These are phyloP conservation scores for Lepidium didymum DNA, from an alignment of 345 rosid genomes.

Conservation along the genomic window DNA sequence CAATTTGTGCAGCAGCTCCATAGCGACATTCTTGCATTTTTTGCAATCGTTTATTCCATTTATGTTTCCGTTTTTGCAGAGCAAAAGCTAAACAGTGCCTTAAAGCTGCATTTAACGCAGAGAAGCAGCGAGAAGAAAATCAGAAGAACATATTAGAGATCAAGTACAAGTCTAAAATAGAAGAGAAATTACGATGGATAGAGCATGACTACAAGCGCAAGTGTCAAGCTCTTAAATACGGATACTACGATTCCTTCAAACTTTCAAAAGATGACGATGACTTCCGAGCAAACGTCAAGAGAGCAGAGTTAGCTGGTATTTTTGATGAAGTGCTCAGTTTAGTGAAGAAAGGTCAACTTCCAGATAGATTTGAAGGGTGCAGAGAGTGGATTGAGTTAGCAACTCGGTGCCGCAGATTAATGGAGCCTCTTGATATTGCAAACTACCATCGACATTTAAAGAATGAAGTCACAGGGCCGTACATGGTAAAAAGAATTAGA, in stretches of 20 bases:
- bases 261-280: conserved; percentile 31
- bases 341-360: conserved; percentile 54
- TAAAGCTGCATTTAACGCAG: conserved; percentile 48
- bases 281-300: conserved; percentile 58
- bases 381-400: conserved; percentile 38
- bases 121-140: conserved; percentile 42
- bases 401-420: conserved; percentile 42
- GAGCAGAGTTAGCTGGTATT: conserved; percentile 69
- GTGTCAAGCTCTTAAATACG: conserved; percentile 28
- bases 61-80: conserved; percentile 29
- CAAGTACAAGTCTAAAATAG: neutral
- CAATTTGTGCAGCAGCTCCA: neutral
- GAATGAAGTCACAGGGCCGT: conserved; percentile 82
- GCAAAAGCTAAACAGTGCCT: conserved; percentile 52
- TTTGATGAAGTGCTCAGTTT: conserved; percentile 63
- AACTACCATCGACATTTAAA: conserved; percentile 71
- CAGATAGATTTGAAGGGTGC: conserved; percentile 46
- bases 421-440: conserved; percentile 74
- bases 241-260: conserved; percentile 68
- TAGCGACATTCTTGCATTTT: neutral
- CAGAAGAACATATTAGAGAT: conserved; percentile 18
- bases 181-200: neutral
- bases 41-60: neutral
- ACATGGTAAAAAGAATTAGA: conserved; percentile 49
- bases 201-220: conserved; percentile 31